phyloP scores from a whole-genome alignment of 441 rosid genomes.

The Gossypium gossypioides region DNA sequence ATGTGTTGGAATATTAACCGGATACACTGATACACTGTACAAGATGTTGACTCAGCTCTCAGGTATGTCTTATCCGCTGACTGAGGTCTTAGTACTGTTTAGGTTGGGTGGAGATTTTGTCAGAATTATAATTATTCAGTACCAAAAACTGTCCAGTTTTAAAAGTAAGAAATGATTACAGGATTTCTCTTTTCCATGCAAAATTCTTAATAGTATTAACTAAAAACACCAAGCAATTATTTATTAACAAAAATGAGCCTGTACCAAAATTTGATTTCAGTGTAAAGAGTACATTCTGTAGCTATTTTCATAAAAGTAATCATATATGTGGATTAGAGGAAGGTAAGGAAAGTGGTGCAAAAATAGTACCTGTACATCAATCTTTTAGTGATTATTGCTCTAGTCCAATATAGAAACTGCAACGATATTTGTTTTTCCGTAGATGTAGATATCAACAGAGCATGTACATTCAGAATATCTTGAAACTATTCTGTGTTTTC shows the following conservation, averaged over 20 bases:
- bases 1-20: conserved; percentile 87
- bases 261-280: neutral
- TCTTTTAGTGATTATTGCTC: neutral
- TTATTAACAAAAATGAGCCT: neutral
- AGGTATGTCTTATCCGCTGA: conserved; percentile 32
- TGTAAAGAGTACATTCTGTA: neutral
- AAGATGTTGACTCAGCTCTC: conserved; percentile 83
- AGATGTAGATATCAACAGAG: neutral
- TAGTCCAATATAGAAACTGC: neutral
- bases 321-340: neutral
- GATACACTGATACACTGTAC: conserved; percentile 80
- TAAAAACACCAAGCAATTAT: neutral
- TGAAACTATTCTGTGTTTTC: neutral
- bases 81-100: neutral
- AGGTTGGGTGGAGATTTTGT: neutral
- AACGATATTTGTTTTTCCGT: neutral
- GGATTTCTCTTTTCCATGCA: neutral
- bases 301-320: neutral
- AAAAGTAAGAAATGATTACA: neutral
- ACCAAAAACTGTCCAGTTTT: neutral
- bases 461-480: neutral
- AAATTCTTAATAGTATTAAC: neutral
- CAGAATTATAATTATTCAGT: neutral
- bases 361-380: neutral
- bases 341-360: neutral